phyloP scores from a whole-genome alignment of 2,329 filamentous ascomycete genomes.

The Cadophora luteo-olivacea region DNA sequence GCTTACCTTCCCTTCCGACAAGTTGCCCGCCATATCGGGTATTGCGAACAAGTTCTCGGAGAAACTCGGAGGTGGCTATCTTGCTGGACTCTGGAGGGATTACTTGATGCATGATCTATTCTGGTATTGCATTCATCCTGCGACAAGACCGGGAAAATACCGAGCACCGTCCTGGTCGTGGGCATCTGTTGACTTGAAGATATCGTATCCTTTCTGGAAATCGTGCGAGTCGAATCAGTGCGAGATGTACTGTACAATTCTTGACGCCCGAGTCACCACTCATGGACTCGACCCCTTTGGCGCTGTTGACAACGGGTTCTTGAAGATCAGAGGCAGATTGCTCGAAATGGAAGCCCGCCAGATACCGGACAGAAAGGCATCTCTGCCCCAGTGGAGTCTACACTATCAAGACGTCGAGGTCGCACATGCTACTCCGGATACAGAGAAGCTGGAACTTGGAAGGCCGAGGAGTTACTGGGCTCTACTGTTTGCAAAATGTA shows the following conservation, averaged over 20 bases:
- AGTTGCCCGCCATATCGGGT: slow-evolving; percentile 25
- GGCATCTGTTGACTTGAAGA: slow-evolving; percentile 20
- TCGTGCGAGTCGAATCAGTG: slow-evolving; percentile 11
- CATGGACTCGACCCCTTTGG: slow-evolving; percentile 29
- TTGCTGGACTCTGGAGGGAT: slow-evolving; percentile 23
- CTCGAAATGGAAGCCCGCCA: background rate
- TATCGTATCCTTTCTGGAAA: slow-evolving; percentile 22
- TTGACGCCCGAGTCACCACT: slow-evolving; percentile 22
- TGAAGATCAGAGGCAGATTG: slow-evolving; percentile 20
- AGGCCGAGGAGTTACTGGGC: background rate
- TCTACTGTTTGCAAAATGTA: background rate
- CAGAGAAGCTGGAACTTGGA: background rate
- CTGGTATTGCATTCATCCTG: slow-evolving; percentile 14
- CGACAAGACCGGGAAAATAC: slow-evolving; percentile 10
- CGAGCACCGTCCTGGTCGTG: slow-evolving; percentile 28
- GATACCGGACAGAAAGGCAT: background rate
- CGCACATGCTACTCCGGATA: background rate
- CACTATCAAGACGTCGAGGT: background rate
- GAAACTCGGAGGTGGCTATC: slow-evolving; percentile 5
- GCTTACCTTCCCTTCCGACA: slow-evolving; percentile 25
- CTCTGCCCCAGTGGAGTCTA: background rate
- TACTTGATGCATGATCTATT: slow-evolving; percentile 17
- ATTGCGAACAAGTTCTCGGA: slow-evolving; percentile 19
- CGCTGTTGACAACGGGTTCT: slow-evolving; percentile 23
- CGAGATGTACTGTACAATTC: slow-evolving; percentile 21